phyloP scores from a whole-genome alignment of 208 protist species.

The Leishmania lainsoni region DNA sequence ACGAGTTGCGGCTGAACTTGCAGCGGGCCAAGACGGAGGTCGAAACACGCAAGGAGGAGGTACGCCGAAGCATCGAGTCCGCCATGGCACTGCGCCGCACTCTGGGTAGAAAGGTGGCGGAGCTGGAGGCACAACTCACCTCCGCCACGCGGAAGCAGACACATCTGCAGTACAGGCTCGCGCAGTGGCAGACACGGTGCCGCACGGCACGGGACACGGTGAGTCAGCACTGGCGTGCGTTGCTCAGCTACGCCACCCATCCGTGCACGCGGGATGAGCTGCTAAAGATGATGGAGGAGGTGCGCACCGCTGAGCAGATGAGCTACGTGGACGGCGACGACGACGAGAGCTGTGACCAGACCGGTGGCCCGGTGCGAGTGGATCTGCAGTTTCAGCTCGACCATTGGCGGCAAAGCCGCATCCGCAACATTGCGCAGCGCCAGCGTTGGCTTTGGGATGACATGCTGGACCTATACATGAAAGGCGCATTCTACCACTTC shows the following conservation, averaged over 20 bases:
- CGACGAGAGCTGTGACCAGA: constrained; percentile 3
- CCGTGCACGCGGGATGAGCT: constrained; percentile 30
- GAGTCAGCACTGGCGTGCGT: constrained; percentile 32
- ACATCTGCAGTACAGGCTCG: constrained; percentile 26
- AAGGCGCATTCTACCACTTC: constrained; percentile 42
- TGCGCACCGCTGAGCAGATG: constrained; percentile 26
- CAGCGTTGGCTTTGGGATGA: constrained; percentile 49
- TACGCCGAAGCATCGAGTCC: constrained; percentile 58
- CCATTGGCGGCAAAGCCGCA: constrained; percentile 37
- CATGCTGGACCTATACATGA: constrained; percentile 45
- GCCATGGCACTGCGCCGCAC: constrained; percentile 44
- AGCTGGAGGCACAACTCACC: constrained; percentile 27
- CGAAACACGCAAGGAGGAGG: constrained; percentile 52
- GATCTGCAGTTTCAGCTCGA: constrained; percentile 34
- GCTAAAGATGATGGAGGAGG: constrained; percentile 28
- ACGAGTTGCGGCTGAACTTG: constrained; percentile 59
- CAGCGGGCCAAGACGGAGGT: constrained; percentile 56
- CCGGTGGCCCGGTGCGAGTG: constrained; percentile 25
- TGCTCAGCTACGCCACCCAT: constrained; percentile 42
- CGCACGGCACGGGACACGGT: constrained; percentile 35
- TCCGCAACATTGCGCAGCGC: constrained; percentile 31
- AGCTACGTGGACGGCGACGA: constrained; percentile 16
- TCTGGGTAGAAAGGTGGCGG: constrained; percentile 24
- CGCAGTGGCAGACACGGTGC: constrained; percentile 24
- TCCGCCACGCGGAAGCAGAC: constrained; percentile 29